Evolutionary conservation across 1,284 basidiomycete genomes (phyloP).

Genomic region (Cystobasidium sp.): DNA sequence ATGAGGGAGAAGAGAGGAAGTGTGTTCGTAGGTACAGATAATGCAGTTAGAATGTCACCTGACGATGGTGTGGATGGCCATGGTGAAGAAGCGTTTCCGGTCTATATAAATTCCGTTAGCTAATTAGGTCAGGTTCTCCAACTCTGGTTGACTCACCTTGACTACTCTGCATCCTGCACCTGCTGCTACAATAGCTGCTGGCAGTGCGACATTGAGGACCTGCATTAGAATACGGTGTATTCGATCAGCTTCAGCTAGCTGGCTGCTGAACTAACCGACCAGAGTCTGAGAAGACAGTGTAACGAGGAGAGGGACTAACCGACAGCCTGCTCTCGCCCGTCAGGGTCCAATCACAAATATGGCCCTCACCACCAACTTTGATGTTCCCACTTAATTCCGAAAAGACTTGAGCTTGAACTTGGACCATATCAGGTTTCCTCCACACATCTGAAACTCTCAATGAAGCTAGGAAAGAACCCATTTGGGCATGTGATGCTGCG

Average conservation of each 20-base stretch:
- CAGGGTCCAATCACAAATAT: conserved; percentile 66
- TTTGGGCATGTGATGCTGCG: conserved; percentile 47
- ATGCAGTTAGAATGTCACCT: conserved; percentile 84
- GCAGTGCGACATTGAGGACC: conserved; percentile 96
- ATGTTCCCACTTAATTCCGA: conserved; percentile 57
- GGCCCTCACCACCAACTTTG: conserved; percentile 55
- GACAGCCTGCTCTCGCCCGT: conserved; percentile 36
- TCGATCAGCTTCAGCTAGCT: conserved; percentile 64
- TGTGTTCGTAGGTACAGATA: conserved; percentile 75
- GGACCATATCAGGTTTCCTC: conserved; percentile 54
- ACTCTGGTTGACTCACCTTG: conserved; percentile 67
- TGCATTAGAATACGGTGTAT: conserved; percentile 87
- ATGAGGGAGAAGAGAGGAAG: conserved; percentile 65
- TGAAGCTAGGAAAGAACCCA: conserved; percentile 52
- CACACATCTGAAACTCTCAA: conserved; percentile 51
- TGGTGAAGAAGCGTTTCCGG: conserved; percentile 92
- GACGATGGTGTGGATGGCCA: conserved; percentile 80
- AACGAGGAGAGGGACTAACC: neutral
- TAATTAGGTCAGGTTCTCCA: neutral
- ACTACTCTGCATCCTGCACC: conserved; percentile 91
- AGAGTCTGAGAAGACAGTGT: neutral
- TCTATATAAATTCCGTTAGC: conserved; percentile 61
- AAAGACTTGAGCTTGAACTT: conserved; percentile 74
- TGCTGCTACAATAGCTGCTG: conserved; percentile 92
- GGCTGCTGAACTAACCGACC: too few species aligned